phyloP scores from a whole-genome alignment of 2,329 filamentous ascomycete species.

The Diaporthe humulicola region DNA sequence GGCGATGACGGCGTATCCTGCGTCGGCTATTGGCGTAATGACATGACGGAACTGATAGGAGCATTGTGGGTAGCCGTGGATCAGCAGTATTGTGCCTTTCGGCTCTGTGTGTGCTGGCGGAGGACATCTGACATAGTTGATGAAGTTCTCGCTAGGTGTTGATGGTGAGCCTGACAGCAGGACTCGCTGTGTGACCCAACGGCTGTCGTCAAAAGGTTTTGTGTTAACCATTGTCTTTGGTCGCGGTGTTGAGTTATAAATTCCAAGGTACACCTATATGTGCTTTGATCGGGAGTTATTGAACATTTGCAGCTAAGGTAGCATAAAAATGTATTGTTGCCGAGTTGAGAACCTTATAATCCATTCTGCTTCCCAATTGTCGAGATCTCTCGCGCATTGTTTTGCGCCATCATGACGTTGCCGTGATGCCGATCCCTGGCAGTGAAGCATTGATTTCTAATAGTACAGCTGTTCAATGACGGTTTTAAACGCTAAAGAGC shows the following conservation, averaged over 20 bases:
- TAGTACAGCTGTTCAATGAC: neutral
- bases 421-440: neutral
- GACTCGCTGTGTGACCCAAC: slow-evolving; percentile 2
- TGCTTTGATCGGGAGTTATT: neutral
- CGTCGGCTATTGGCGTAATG: neutral
- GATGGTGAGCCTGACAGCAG: neutral
- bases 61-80: slow-evolving; percentile 1
- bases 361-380: neutral
- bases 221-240: neutral
- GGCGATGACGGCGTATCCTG: neutral
- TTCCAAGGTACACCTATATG: too few relatives aligned
- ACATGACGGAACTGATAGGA: slow-evolving; percentile 14
- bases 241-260: neutral
- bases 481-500: neutral
- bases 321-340: neutral
- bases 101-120: neutral
- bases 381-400: neutral
- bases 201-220: neutral
- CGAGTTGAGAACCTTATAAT: neutral
- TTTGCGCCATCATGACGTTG: slow-evolving; percentile 2
- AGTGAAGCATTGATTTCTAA: neutral
- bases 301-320: neutral
- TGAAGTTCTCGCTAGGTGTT: neutral
- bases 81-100: slow-evolving; percentile 1
- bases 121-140: neutral